Conservation (phyloP, 2,329 filamentous ascomycete species). For the Monosporascus cannonballus region DNA sequence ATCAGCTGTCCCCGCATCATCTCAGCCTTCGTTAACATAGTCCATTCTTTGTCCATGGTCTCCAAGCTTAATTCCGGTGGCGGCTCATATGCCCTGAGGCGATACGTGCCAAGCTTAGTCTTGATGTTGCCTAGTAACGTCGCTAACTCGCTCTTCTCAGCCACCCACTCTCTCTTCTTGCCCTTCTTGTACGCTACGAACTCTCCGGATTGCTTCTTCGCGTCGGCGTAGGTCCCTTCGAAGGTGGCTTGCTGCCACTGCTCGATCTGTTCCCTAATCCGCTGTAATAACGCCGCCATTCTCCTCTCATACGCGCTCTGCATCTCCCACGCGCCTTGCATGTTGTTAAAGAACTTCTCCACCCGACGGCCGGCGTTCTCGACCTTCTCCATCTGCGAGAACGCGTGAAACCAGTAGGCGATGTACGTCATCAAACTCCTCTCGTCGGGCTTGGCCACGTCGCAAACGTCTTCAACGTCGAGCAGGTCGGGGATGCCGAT, state of each 20-base stretch:
- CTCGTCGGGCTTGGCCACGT: conserved; percentile 93
- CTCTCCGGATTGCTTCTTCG: conserved; percentile 75
- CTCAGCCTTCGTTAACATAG: conserved; percentile 71
- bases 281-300: conserved; percentile 74
- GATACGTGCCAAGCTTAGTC: conserved; percentile 94
- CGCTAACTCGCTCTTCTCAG: conserved; percentile 92
- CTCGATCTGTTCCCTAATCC: conserved; percentile 67
- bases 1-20: conserved; percentile 87
- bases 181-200: conserved; percentile 89
- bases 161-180: conserved; percentile 91
- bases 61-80: conserved; percentile 78
- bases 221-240: conserved; percentile 86
- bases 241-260: conserved; percentile 77
- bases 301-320: conserved; percentile 91
- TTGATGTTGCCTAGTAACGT: conserved; percentile 96
- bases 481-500: conserved; percentile 94
- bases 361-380: conserved; percentile 95
- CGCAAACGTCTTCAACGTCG: conserved; percentile 96
- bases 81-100: conserved; percentile 83
- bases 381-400: conserved; percentile 97
- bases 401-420: conserved; percentile 99
- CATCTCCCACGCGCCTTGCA: conserved; percentile 99
- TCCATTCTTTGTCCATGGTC: conserved; percentile 78
- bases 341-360: conserved; percentile 97
- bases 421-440: conserved; percentile 99